Base-by-base conservation (phyloP, 164 flowering plant genomes). In the Aristolochia fimbriata region DNA sequence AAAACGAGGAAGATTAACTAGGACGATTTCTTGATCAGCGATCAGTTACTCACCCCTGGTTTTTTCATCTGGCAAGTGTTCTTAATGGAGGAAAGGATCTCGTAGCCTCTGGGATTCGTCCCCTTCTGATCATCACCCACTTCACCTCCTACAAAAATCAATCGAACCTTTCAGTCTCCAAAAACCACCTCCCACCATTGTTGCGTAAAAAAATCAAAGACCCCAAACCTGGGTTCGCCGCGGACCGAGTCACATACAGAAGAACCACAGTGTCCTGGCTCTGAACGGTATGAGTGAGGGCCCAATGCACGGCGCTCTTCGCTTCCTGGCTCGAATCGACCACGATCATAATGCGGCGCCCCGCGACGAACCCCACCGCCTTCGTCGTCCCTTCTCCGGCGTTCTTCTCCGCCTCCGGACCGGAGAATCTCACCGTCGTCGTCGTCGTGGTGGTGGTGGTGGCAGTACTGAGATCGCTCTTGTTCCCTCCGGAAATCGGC, bases 11-110 rank as follows among this genome's bases (percentile, higher is more conserved):
- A n/a, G n/a, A n/a, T n/a, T n/a, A n/a, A n/a, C n/a, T n/a, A n/a
- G n/a, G n/a, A n/a, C n/a, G n/a, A n/a, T n/a, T n/a, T n/a, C n/a
- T n/a, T n/a, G n/a, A n/a, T n/a, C n/a, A n/a, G n/a, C n/a, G n/a
- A n/a, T n/a, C n/a, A n/a, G n/a, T n/a, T n/a, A 15, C 58, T 6
- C 56, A 87, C 97, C 89, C 83, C 93, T 15, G 97, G 97, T 70
- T 74, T 85, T 70, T 74, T 84, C 53, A 62, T 59, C 27, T 74
- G 76, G 63, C 92, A 86, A 58, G 68, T 61, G 7, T 61, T 87
- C 66, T 82, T 80, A 76, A 86, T 65, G 2, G 82, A 65, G 54
- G 55, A 31, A 48, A 84, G 78, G 20, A 83, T 73, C 21, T 79
- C 79, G 54, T 75, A 71, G 25, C 72, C 76, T 65, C 76, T 82